Conservation (phyloP, 1,139 yeast genomes). For the Pichia norvegensis region DNA sequence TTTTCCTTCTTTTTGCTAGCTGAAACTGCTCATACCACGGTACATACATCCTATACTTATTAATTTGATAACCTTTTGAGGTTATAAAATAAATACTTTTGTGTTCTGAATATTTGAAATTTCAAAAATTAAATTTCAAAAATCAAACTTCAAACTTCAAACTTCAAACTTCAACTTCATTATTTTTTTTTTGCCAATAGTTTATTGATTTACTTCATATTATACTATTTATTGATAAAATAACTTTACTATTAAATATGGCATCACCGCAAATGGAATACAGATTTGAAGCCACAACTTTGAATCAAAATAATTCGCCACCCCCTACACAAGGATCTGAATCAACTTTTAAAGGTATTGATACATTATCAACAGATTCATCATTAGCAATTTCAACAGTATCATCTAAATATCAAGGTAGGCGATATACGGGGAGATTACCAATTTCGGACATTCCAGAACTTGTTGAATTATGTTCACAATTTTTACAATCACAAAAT, state of each 20-base stretch:
- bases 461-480: slow-evolving; percentile 25
- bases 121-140: no score
- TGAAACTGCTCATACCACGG: neutral
- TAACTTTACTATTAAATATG: neutral
- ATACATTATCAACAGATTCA: neutral
- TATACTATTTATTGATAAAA: no score
- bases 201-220: no score
- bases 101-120: neutral
- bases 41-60: neutral
- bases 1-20: neutral
- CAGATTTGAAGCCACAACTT: neutral
- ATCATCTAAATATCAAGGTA: slow-evolving; percentile 18
- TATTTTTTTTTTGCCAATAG: no score
- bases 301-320: neutral
- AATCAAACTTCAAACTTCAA: no score
- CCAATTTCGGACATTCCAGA: slow-evolving; percentile 28
- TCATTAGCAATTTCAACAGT: slow-evolving; percentile 10
- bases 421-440: slow-evolving; percentile 26
- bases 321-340: neutral
- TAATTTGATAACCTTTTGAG: neutral
- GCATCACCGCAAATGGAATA: neutral
- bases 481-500: slow-evolving; percentile 43
- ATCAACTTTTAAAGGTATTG: neutral
- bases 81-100: neutral
- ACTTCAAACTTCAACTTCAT: no score